Evolutionary conservation across 1,284 basidiomycete genomes (phyloP), one percentile per base, ranked within the genome.

Genomic region (Leccinum pseudoinsigne): DNA sequence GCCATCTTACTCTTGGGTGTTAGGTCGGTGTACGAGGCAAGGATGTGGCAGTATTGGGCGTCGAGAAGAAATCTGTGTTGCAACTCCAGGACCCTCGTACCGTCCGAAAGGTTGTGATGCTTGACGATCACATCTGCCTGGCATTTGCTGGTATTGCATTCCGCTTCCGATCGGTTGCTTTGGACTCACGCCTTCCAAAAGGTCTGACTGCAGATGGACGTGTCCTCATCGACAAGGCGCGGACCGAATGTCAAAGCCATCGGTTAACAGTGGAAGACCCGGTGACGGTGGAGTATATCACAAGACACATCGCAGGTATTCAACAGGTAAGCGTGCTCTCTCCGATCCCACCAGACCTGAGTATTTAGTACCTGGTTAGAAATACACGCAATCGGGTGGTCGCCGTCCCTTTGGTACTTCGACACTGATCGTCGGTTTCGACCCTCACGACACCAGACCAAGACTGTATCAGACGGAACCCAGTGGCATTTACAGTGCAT

Each of bases 321-420:
- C 96, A 99, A 80, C 97, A 99, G 83, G 95, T 94, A 62, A 45
- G 84, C 40, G 23, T 61, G 10, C 11, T 18, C 57, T 14, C 18
- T 21, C 60, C 42, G 23, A 28, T 53, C 23, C 23, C 34, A 4
- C 10, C n/a, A 62, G 34, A 47, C 11, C 11, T 58, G 56, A n/a
- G 12, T 50, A 23, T 38, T 34, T 31, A 31, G 18, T 16, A 9
- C 56, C 36, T n/a, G 23, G 34, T 31, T 67, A 96, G 93, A 86
- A 87, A 77, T 99, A 99, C 80, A 99, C 97, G 18, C 97, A 99
- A 83, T 98, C 97, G 10, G 97, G 97, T 68, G 97, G 97, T 83
- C 95, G 98, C 53, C 87, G 97, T 65, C 97, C 97, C 38, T 99
- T 99, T 75, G 97, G 97, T 71, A 96, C 99, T 71, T 96, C 97